A percentile compares a stretch with the other conserved stretches of the same genome.
Evolutionary conservation across 768 basidiomycete species (phyloP).

Genomic region (Leccinum broughii): DNA sequence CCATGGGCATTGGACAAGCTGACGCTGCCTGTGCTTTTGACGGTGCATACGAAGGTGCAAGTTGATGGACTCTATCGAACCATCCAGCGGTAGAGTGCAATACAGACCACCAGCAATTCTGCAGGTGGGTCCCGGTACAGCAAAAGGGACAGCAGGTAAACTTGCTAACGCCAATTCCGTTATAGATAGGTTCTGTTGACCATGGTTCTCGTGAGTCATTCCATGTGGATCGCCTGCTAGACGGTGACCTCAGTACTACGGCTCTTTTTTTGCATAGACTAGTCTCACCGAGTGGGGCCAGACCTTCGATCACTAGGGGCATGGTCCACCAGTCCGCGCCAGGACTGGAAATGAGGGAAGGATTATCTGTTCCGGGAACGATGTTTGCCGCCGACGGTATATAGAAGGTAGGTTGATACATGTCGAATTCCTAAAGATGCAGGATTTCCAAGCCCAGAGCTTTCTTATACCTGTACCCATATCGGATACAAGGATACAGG

Average conservation of each 20-base stretch:
- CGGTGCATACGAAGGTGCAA: conserved; percentile 15
- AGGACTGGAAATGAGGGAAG: too few relatives aligned
- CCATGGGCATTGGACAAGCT: conserved; percentile 11
- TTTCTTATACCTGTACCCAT: background rate
- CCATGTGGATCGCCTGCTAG: background rate
- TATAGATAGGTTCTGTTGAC: background rate
- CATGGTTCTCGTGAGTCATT: background rate
- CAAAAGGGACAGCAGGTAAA: background rate
- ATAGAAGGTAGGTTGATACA: conserved; percentile 8
- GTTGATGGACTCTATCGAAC: conserved; percentile 2
- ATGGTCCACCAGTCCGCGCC: background rate
- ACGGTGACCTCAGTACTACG: background rate
- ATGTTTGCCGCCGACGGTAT: background rate
- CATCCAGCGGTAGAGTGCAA: conserved; percentile 4
- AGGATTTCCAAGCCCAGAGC: background rate
- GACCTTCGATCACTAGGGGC: background rate
- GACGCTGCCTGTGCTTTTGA: conserved; percentile 5
- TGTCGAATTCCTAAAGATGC: background rate
- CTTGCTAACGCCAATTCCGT: background rate
- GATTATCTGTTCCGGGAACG: background rate
- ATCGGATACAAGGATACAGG: background rate
- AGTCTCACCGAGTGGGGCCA: background rate
- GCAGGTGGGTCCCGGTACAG: background rate
- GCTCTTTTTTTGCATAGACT: background rate
- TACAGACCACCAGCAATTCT: background rate